Evolutionary conservation across 2,329 filamentous ascomycete genomes (phyloP).

Genomic region (Neonectria sp.): DNA sequence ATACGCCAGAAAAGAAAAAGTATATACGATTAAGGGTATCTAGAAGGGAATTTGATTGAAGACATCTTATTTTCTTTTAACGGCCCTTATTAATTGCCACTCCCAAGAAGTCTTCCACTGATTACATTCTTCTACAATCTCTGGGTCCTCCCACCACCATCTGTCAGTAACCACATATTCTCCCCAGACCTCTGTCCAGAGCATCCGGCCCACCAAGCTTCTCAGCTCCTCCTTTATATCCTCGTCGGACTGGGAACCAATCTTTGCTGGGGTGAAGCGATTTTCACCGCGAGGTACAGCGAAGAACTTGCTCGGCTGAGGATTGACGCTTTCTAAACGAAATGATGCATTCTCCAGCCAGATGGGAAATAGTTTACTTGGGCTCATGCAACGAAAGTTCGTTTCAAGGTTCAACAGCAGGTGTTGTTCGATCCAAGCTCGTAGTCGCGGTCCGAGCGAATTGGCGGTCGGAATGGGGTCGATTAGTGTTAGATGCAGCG

Average conservation of each 20-base stretch:
- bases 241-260: constrained; percentile 44
- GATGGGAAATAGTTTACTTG: constrained; percentile 69
- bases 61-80: constrained; percentile 57
- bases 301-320: constrained; percentile 64
- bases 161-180: constrained; percentile 61
- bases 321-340: constrained; percentile 61
- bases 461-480: constrained; percentile 72
- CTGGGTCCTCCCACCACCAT: constrained; percentile 76
- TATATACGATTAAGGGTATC: neutral
- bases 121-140: constrained; percentile 69
- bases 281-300: constrained; percentile 56
- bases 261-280: constrained; percentile 28
- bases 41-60: neutral
- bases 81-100: constrained; percentile 69
- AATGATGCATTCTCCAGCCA: constrained; percentile 72
- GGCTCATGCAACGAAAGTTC: constrained; percentile 72
- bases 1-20: neutral
- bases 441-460: constrained; percentile 70
- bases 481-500: constrained; percentile 73
- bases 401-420: constrained; percentile 72
- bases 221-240: constrained; percentile 63
- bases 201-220: constrained; percentile 67
- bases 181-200: constrained; percentile 76
- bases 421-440: constrained; percentile 74
- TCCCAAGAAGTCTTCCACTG: constrained; percentile 71